A percentile compares a stretch with the other conserved stretches of the same genome.
These are phyloP conservation scores for Trichosporon asahii DNA, from an alignment of 1,284 basidiomycete species.

Conservation along the genomic window DNA sequence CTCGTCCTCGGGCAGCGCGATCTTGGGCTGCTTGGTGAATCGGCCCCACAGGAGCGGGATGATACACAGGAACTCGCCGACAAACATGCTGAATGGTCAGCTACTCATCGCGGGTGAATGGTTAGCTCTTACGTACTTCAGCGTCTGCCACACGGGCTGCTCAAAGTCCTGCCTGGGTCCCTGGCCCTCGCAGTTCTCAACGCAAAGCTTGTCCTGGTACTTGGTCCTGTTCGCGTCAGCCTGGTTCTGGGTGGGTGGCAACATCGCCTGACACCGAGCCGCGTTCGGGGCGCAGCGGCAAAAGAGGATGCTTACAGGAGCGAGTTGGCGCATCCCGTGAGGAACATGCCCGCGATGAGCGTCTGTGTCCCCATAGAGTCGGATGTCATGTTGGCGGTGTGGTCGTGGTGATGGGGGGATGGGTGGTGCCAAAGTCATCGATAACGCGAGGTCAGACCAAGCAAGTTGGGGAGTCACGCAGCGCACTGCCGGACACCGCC, in stretches of 20 bases:
- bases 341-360: conserved; percentile 56
- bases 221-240: conserved; percentile 33
- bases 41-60: conserved; percentile 69
- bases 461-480: no score
- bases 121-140: conserved; percentile 63
- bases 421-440: not conserved
- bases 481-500: not conserved
- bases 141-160: conserved; percentile 82
- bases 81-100: conserved; percentile 54
- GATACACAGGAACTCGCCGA: conserved; percentile 89
- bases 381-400: conserved; percentile 13
- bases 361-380: conserved; percentile 18
- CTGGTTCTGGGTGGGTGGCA: not conserved
- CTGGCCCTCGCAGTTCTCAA: conserved; percentile 69
- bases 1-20: conserved; percentile 8
- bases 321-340: conserved; percentile 54
- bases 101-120: not conserved
- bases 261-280: not conserved
- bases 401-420: not conserved
- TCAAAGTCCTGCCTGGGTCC: conserved; percentile 68
- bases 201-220: conserved; percentile 80
- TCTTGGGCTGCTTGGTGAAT: conserved; percentile 15
- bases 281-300: conserved; percentile 7
- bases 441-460: not conserved
- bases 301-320: conserved; percentile 33